Percentiles rank a stretch among this genome's conserved stretches.
Conservation (phyloP, 371 early-diverging fungal genomes). For the Synchytrium microbalum region DNA sequence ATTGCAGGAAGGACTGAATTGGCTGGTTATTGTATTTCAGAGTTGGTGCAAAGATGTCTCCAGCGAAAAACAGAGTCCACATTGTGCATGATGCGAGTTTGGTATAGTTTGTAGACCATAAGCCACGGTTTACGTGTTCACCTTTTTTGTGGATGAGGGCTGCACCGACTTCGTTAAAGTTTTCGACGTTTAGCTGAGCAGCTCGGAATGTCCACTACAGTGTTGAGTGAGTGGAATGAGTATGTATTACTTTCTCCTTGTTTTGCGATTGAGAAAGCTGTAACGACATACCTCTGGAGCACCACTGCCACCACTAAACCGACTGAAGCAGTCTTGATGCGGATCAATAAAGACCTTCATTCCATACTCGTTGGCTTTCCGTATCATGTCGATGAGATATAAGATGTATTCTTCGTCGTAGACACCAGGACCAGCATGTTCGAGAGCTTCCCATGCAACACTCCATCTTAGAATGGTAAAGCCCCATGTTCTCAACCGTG, state of each 20-base stretch:
- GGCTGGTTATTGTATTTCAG: constrained; percentile 36
- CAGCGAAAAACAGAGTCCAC: constrained; percentile 70
- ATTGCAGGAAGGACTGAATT: constrained; percentile 65
- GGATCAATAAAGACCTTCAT: constrained; percentile 70
- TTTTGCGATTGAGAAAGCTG: too few species aligned
- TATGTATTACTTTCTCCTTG: too few species aligned
- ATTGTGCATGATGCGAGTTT: constrained; percentile 76
- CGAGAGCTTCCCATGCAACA: constrained; percentile 82
- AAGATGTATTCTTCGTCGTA: constrained; percentile 79
- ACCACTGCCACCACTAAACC: neutral
- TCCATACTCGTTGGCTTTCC: constrained; percentile 54
- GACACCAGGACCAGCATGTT: constrained; percentile 51
- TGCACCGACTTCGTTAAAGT: constrained; percentile 58
- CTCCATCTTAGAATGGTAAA: constrained; percentile 69
- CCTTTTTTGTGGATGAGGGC: constrained; percentile 61
- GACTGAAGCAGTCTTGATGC: constrained; percentile 22
- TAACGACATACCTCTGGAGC: too few species aligned
- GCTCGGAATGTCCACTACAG: constrained; percentile 65
- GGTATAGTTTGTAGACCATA: constrained; percentile 81
- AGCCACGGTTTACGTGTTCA: constrained; percentile 48
- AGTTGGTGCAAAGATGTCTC: constrained; percentile 61
- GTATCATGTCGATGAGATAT: constrained; percentile 58
- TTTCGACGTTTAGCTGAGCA: constrained; percentile 57
- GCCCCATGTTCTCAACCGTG: constrained; percentile 63
- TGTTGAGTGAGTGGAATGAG: too few species aligned